phyloP scores from a whole-genome alignment of 345 rosid genomes.

The Orychophragmus violaceus region DNA sequence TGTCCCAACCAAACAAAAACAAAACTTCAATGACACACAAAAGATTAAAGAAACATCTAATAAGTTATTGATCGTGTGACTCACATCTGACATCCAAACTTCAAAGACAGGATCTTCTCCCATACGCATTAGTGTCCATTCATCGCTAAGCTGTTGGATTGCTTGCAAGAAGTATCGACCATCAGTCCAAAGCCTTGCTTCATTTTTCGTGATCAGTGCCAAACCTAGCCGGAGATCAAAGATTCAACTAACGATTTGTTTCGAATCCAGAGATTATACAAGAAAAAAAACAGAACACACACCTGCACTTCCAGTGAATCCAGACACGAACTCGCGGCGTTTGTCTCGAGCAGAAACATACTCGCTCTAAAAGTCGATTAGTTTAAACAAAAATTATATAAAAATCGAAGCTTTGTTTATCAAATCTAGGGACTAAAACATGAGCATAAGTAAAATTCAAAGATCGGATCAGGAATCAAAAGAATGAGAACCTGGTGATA shows the following conservation, averaged over 20 bases:
- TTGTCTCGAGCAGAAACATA: conserved; percentile 82
- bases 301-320: conserved; percentile 93
- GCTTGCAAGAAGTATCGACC: conserved; percentile 96
- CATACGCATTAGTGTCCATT: conserved; percentile 89
- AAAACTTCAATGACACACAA: neutral
- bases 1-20: neutral
- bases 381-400: neutral
- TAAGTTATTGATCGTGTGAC: conserved; percentile 9
- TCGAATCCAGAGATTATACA: neutral
- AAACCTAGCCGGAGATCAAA: conserved; percentile 43
- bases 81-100: conserved; percentile 76
- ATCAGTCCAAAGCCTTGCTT: conserved; percentile 89
- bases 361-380: conserved; percentile 53
- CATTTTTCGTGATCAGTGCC: conserved; percentile 67
- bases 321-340: conserved; percentile 85
- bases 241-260: neutral
- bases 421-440: neutral
- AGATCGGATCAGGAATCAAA: conserved; percentile 18
- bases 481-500: conserved; percentile 64
- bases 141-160: conserved; percentile 58
- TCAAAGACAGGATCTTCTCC: conserved; percentile 86
- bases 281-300: neutral
- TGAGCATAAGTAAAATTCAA: neutral
- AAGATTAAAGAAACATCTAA: neutral
- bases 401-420: neutral